Conservation (phyloP, 257 asterid genomes). For the Solanum sitiens region DNA sequence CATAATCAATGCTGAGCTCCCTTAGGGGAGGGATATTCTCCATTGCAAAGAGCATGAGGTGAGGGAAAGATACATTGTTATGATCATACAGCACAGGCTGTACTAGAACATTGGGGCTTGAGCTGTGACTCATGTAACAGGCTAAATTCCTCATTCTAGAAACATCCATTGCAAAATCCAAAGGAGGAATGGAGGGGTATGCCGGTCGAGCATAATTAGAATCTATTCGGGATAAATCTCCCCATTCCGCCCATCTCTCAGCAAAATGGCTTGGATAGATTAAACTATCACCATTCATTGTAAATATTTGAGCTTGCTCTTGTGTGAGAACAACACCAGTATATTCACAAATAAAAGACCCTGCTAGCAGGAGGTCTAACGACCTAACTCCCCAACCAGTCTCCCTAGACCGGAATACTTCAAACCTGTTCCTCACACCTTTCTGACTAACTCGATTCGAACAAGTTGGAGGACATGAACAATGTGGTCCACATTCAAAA, state of each 20-base stretch:
- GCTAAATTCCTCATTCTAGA: constrained; percentile 51
- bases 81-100: constrained; percentile 79
- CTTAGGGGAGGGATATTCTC: constrained; percentile 91
- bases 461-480: constrained; percentile 62
- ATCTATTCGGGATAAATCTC: constrained; percentile 39
- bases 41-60: constrained; percentile 75
- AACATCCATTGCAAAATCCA: constrained; percentile 60
- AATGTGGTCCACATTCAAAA: constrained; percentile 79
- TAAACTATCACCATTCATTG: constrained; percentile 84
- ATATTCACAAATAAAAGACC: constrained; percentile 84
- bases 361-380: constrained; percentile 69
- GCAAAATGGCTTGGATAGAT: constrained; percentile 64
- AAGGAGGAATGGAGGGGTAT: constrained; percentile 35
- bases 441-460: constrained; percentile 72
- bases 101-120: constrained; percentile 54
- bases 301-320: constrained; percentile 62
- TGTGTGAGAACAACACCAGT: constrained; percentile 75
- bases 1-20: constrained; percentile 82
- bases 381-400: constrained; percentile 95
- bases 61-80: constrained; percentile 71
- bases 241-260: constrained; percentile 55
- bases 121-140: constrained; percentile 49
- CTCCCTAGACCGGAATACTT: constrained; percentile 81
- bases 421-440: constrained; percentile 64
- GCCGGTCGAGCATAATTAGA: constrained; percentile 34